These are phyloP conservation scores for Cryoendolithus antarcticus DNA, from an alignment of 2,329 filamentous ascomycete genomes.

Conservation along the genomic window DNA sequence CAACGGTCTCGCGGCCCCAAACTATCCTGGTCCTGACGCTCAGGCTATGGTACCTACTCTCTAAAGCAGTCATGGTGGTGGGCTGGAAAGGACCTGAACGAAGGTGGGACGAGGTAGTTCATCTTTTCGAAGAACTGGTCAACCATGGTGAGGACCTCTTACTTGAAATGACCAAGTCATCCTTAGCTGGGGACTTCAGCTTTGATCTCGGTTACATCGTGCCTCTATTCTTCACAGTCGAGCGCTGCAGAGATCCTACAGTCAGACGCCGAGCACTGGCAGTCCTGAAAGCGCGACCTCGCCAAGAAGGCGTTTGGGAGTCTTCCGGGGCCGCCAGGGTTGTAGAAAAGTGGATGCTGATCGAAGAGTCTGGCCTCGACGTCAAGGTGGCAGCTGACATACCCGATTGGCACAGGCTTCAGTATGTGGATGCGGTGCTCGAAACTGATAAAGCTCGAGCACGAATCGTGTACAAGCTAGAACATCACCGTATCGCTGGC, in stretches of 20 bases:
- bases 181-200: conserved; percentile 3
- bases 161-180: no score
- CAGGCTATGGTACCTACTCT: conserved; percentile 7
- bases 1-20: no score
- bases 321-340: conserved; percentile 7
- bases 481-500: no score
- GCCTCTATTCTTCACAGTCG: conserved; percentile 4
- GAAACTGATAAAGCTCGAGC: neutral
- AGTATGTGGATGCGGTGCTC: conserved; percentile 1
- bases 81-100: conserved; percentile 1
- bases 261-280: conserved; percentile 9
- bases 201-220: conserved; percentile 10
- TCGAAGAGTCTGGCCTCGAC: conserved; percentile 10
- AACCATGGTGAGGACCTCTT: conserved; percentile 6
- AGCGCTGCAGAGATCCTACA: conserved; percentile 9
- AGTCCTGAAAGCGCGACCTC: conserved; percentile 5
- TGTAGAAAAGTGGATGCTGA: conserved; percentile 8
- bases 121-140: conserved; percentile 6
- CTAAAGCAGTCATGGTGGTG: conserved; percentile 6
- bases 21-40: no score
- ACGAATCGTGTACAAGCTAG: no score
- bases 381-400: conserved; percentile 6
- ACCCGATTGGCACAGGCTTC: conserved; percentile 5
- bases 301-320: conserved; percentile 13
- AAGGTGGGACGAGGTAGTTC: conserved; percentile 3